Percentiles rank a stretch among this genome's conserved stretches.
Evolutionary conservation across 164 flowering plant species (phyloP).

Genomic region (Buxus sempervirens): DNA sequence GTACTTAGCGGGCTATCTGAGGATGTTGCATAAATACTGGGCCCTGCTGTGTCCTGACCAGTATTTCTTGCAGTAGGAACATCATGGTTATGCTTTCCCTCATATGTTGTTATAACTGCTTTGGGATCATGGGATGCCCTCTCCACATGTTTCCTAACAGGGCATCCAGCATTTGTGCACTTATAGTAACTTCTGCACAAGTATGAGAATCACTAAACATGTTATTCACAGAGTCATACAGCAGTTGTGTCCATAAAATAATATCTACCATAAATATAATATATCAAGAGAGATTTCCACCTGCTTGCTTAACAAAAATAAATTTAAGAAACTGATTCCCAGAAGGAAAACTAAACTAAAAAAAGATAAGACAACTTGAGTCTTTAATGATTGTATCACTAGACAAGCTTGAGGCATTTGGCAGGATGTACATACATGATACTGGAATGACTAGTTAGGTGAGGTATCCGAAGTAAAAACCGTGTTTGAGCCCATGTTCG

Average conservation of each 20-base stretch:
- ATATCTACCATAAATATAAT: no score
- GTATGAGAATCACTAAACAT: not conserved
- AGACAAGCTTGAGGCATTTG: no score
- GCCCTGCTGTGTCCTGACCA: constrained; percentile 53
- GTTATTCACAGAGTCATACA: not conserved
- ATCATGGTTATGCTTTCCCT: constrained; percentile 94
- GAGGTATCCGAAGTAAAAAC: no score
- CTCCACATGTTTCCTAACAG: constrained; percentile 95
- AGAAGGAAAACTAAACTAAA: no score
- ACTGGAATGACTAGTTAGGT: no score
- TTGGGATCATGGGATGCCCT: constrained; percentile 95
- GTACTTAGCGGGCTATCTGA: constrained; percentile 29
- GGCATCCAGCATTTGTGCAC: constrained; percentile 85
- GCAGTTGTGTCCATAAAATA: not conserved
- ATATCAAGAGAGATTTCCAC: no score
- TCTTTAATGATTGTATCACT: no score
- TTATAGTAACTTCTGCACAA: constrained; percentile 88
- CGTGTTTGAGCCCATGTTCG: no score
- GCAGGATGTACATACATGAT: no score
- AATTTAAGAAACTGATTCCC: no score
- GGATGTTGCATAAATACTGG: constrained; percentile 20
- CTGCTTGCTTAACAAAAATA: no score
- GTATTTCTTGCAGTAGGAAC: constrained; percentile 70
- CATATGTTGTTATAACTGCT: constrained; percentile 93
- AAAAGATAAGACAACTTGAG: no score